phyloP scores from a whole-genome alignment of 306 rosid species.

The Gastrolobium villosum region DNA sequence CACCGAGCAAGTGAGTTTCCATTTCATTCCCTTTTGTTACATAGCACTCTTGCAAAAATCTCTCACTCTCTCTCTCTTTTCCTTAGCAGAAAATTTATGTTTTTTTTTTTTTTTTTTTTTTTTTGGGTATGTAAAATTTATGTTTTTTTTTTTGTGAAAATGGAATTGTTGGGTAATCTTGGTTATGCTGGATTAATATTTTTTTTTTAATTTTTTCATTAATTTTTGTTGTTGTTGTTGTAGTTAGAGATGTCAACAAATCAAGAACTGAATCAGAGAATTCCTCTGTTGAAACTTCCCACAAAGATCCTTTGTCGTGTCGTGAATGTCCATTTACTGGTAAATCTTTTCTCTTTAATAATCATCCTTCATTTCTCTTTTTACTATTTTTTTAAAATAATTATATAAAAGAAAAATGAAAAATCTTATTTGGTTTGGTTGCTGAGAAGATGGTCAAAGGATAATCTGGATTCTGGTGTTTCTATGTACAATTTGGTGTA shows the following conservation, averaged over 20 bases:
- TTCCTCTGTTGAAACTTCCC: constrained; percentile 79
- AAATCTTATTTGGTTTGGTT: constrained; percentile 38
- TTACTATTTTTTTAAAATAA: not conserved
- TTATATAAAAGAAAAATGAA: not conserved
- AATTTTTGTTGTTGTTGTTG: constrained; percentile 12
- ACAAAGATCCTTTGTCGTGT: constrained; percentile 86
- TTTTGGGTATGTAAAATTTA: not conserved
- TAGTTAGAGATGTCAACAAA: constrained; percentile 93
- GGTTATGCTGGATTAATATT: not conserved
- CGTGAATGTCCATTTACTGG: constrained; percentile 71
- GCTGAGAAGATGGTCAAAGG: constrained; percentile 7
- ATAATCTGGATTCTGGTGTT: constrained; percentile 13
- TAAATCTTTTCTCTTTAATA: constrained; percentile 43
- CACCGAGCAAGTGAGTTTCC: constrained; percentile 81
- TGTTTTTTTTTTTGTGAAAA: constrained; percentile 6
- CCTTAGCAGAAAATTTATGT: too few species aligned
- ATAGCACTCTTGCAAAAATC: too few species aligned
- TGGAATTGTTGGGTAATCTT: not conserved
- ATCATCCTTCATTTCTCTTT: not conserved
- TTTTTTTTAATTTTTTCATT: not conserved
- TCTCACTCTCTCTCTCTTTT: too few species aligned
- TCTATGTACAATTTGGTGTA: not conserved
- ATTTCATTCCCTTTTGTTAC: not conserved
- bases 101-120: constrained; percentile 26
- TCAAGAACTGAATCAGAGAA: constrained; percentile 83